phyloP scores from a whole-genome alignment of 2,329 filamentous ascomycete genomes.

The Samsoniella hepiali region DNA sequence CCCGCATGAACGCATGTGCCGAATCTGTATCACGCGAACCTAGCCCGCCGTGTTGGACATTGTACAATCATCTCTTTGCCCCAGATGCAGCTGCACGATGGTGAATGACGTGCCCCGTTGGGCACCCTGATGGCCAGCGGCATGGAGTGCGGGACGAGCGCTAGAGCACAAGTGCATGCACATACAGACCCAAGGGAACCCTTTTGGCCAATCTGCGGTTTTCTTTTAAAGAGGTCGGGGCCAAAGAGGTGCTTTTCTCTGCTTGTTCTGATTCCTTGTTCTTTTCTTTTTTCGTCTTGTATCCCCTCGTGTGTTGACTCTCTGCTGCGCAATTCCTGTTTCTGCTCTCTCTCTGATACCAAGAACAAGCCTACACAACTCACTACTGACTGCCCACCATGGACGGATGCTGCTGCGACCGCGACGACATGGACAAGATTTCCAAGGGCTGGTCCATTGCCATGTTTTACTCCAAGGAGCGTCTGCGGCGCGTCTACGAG shows the following conservation, averaged over 20 bases:
- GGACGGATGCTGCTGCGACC: slow-evolving; percentile 24
- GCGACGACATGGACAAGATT: slow-evolving; percentile 34
- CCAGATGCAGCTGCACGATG: not conserved
- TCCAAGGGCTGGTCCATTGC: slow-evolving; percentile 38
- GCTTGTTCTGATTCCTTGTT: not conserved
- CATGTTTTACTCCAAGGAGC: slow-evolving; percentile 35
- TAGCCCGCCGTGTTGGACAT: too few relatives aligned
- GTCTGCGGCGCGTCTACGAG: slow-evolving; percentile 32
- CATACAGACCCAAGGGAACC: not conserved
- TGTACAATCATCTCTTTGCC: not conserved
- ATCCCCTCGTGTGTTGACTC: not conserved
- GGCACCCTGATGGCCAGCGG: slow-evolving; percentile 12
- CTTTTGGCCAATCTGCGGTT: slow-evolving; percentile 4
- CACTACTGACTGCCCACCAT: slow-evolving; percentile 19
- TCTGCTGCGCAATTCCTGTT: not conserved
- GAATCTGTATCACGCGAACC: not conserved
- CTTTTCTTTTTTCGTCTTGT: not conserved
- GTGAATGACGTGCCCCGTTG: slow-evolving; percentile 6
- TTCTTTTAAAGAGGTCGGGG: not conserved
- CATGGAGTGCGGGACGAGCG: slow-evolving; percentile 7
- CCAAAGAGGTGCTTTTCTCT: not conserved
- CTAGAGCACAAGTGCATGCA: not conserved
- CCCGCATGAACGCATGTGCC: not conserved
- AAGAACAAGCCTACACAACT: not conserved
- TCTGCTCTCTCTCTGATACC: not conserved